These are phyloP conservation scores for Selaginella moellendorffii DNA, from an alignment of 75 land plant species.

Conservation along the genomic window DNA sequence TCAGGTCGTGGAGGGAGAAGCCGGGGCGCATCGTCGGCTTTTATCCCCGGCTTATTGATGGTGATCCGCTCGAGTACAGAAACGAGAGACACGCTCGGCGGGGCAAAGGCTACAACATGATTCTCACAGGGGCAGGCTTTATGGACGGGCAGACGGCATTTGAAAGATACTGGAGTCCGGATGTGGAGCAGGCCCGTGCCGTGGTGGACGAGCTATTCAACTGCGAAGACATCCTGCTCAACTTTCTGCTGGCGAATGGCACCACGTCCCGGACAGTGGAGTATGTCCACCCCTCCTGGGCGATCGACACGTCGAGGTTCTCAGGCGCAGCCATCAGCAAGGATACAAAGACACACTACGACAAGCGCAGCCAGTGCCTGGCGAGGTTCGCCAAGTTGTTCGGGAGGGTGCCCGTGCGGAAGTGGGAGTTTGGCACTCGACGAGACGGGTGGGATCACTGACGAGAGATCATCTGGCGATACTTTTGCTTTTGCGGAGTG, in stretches of 20 bases:
- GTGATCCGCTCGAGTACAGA: conserved; percentile 51
- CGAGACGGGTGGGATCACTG: conserved; percentile 75
- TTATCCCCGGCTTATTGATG: conserved; percentile 52
- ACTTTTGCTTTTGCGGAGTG: too few species aligned
- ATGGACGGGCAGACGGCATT: conserved; percentile 56
- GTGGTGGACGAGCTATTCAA: conserved; percentile 67
- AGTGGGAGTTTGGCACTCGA: conserved; percentile 50
- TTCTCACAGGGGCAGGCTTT: conserved; percentile 94
- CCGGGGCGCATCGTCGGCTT: conserved; percentile 30
- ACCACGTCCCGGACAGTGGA: conserved; percentile 52
- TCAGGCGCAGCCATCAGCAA: conserved; percentile 74
- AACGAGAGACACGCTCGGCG: conserved; percentile 63
- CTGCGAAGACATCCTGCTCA: conserved; percentile 87
- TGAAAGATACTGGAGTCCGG: conserved; percentile 63
- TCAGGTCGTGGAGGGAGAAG: conserved; percentile 71
- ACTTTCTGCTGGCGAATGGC: conserved; percentile 58
- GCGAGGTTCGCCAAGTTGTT: conserved; percentile 49
- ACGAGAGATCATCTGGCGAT: too few species aligned
- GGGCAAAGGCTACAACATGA: conserved; percentile 59
- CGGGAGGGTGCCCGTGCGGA: conserved; percentile 33
- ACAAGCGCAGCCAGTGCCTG: conserved; percentile 47
- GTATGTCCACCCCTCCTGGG: conserved; percentile 83
- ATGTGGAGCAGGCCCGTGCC: conserved; percentile 42
- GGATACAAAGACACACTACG: conserved; percentile 54
- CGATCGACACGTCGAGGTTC: conserved; percentile 73